A percentile compares a stretch with the other conserved stretches of the same genome.
Evolutionary conservation across 1,284 basidiomycete genomes (phyloP).

Genomic region (Pholiota adiposa): DNA sequence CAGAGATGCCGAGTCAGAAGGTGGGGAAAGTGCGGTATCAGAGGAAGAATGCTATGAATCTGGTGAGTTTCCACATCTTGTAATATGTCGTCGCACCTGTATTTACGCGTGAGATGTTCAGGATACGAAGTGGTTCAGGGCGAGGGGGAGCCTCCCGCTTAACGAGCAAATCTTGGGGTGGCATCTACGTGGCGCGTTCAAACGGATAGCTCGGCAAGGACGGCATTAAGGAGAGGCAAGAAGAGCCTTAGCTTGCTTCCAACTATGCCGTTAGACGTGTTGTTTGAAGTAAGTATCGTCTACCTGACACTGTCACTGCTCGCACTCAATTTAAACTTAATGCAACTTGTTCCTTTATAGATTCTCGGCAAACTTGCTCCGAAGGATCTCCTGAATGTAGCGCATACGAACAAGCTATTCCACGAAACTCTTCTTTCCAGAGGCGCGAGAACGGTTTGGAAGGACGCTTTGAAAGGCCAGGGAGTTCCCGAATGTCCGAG

Average conservation of each 20-base stretch:
- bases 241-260: slow-evolving; percentile 11
- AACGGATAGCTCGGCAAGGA: no score
- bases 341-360: background rate
- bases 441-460: slow-evolving; percentile 9
- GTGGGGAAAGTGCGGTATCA: no score
- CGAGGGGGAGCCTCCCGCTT: no score
- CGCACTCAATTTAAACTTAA: background rate
- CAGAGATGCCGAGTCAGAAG: no score
- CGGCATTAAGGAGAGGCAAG: background rate
- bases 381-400: slow-evolving; percentile 9
- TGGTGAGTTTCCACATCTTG: no score
- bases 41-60: no score
- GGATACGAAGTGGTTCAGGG: no score
- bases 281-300: slow-evolving; percentile 14
- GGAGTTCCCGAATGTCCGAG: slow-evolving; percentile 10
- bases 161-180: no score
- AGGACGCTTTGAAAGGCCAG: background rate
- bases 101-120: no score
- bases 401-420: slow-evolving; percentile 10
- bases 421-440: slow-evolving; percentile 1
- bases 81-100: no score
- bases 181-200: no score
- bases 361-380: slow-evolving; percentile 9
- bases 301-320: no score
- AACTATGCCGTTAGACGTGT: slow-evolving; percentile 18